Evolutionary conservation across 306 rosid species (phyloP).

Genomic region (Senna tora): DNA sequence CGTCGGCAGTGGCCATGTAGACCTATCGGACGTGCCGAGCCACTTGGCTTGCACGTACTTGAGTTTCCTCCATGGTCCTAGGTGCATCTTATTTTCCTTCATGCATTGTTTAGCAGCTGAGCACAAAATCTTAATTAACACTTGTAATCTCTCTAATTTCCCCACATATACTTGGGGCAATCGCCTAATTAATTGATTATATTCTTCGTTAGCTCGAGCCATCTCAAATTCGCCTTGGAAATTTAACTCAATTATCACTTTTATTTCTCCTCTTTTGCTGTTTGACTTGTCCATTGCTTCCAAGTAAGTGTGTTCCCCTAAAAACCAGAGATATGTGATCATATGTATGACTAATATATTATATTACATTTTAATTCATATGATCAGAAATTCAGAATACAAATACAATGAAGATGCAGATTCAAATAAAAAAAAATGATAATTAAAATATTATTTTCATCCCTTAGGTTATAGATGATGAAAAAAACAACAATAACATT

Average conservation of each 20-base stretch:
- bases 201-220: slow-evolving; percentile 69
- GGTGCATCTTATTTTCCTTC: slow-evolving; percentile 88
- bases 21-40: slow-evolving; percentile 57
- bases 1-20: slow-evolving; percentile 37
- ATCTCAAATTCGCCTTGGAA: slow-evolving; percentile 80
- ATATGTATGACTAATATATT: too few relatives aligned
- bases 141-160: slow-evolving; percentile 61
- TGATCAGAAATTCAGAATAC: too few relatives aligned
- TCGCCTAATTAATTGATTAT: slow-evolving; percentile 52
- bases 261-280: slow-evolving; percentile 45
- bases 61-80: slow-evolving; percentile 88
- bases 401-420: too few relatives aligned
- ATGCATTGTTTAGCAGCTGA: slow-evolving; percentile 73
- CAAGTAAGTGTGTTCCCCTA: slow-evolving; percentile 76
- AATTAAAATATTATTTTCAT: too few relatives aligned
- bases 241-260: slow-evolving; percentile 68
- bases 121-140: slow-evolving; percentile 67
- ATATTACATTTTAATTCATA: too few relatives aligned
- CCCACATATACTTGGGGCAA: slow-evolving; percentile 79
- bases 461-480: too few relatives aligned
- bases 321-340: too few relatives aligned
- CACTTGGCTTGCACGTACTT: slow-evolving; percentile 90
- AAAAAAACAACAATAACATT: too few relatives aligned
- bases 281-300: slow-evolving; percentile 65
- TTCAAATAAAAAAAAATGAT: too few relatives aligned